These are phyloP conservation scores for Macrolepiota fuliginosa DNA, from an alignment of 768 basidiomycete species.

Conservation along the genomic window DNA sequence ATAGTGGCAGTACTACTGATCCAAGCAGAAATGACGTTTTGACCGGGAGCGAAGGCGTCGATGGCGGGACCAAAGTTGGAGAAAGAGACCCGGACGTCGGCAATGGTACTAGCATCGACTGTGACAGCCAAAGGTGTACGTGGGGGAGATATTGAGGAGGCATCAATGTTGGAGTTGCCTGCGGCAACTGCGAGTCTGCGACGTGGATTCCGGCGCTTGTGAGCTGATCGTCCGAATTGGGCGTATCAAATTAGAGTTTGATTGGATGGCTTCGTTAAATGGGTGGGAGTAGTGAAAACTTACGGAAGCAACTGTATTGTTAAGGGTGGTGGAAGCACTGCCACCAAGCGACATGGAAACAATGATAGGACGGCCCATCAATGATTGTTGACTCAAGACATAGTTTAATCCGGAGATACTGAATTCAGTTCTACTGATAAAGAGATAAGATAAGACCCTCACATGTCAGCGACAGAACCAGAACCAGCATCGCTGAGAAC, in stretches of 20 bases:
- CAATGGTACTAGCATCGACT: conserved; percentile 31
- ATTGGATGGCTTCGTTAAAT: not conserved
- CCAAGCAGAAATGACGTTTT: conserved; percentile 23
- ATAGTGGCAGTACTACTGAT: conserved; percentile 25
- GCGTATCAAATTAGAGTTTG: not conserved
- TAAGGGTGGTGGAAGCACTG: conserved; percentile 20
- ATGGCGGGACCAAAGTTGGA: conserved; percentile 35
- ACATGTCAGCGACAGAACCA: conserved; percentile 20
- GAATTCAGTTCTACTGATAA: not conserved
- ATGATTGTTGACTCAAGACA: conserved; percentile 18
- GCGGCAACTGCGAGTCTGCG: conserved; percentile 26
- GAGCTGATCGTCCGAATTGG: no score
- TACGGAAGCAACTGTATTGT: conserved; percentile 27
- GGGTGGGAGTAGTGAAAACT: not conserved
- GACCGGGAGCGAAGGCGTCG: conserved; percentile 33
- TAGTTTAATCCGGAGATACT: conserved; percentile 29
- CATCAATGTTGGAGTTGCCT: conserved; percentile 29
- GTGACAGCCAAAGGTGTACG: conserved; percentile 29
- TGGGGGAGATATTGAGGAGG: conserved; percentile 28
- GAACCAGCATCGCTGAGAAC: conserved; percentile 33
- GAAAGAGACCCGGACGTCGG: conserved; percentile 27
- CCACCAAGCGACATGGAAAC: conserved; percentile 34
- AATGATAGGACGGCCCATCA: conserved; percentile 24
- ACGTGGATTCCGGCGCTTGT: conserved; percentile 28
- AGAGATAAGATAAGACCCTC: not conserved